Conservation (phyloP, 2,329 filamentous ascomycete species). For the Myotisia sp. region DNA sequence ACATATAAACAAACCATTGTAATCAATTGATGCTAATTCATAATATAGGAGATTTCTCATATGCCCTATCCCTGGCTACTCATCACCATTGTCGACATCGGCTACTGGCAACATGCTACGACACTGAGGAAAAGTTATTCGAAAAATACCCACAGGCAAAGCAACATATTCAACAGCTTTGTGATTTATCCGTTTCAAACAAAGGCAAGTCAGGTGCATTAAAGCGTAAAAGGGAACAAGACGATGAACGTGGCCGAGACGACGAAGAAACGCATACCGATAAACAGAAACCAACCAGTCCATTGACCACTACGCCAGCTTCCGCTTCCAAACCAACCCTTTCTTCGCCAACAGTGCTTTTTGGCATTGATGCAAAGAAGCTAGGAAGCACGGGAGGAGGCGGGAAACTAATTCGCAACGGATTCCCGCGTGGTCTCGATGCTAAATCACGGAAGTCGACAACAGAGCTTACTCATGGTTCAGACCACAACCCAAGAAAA, state of each 20-base stretch:
- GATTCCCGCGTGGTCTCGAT: slow-evolving; percentile 20
- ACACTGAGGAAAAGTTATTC: slow-evolving; percentile 36
- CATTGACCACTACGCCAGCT: neutral
- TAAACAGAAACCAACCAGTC: neutral
- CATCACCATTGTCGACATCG: slow-evolving; percentile 27
- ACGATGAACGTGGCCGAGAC: slow-evolving; percentile 1
- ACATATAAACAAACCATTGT: slow-evolving; percentile 1
- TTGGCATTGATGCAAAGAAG: slow-evolving; percentile 32
- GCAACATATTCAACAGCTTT: slow-evolving; percentile 40
- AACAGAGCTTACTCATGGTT: neutral
- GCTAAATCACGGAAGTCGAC: neutral
- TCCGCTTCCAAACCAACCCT: neutral
- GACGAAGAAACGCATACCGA: slow-evolving; percentile 2
- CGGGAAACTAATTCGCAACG: slow-evolving; percentile 32
- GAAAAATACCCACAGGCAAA: slow-evolving; percentile 62
- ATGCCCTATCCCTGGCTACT: slow-evolving; percentile 30
- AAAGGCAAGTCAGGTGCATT: neutral
- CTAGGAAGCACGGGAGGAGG: slow-evolving; percentile 24
- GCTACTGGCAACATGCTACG: slow-evolving; percentile 33
- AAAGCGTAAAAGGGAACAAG: slow-evolving; percentile 15
- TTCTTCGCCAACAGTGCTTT: slow-evolving; percentile 22
- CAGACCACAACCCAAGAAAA: neutral
- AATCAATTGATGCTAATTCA: slow-evolving; percentile 2
- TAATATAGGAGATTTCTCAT: slow-evolving; percentile 33
- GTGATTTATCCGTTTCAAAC: neutral